Percentiles rank a stretch among this genome's conserved stretches.
These are phyloP conservation scores for Alternaria arbusti DNA, from an alignment of 2,329 filamentous ascomycete genomes.

Conservation along the genomic window DNA sequence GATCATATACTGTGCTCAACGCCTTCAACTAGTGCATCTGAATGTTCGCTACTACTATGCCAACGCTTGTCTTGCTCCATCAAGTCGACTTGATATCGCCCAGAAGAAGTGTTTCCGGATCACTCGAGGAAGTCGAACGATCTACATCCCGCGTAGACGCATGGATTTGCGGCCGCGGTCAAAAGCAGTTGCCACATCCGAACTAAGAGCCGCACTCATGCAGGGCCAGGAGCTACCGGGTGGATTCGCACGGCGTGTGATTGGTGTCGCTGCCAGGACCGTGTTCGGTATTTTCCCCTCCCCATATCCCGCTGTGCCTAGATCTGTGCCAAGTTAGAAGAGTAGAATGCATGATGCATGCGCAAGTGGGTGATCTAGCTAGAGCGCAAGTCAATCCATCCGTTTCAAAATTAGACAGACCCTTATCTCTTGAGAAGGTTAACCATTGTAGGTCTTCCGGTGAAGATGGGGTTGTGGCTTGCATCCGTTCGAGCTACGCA, in stretches of 20 bases:
- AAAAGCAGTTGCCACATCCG: conserved; percentile 2
- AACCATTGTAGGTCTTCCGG: conserved; percentile 1
- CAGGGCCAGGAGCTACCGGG: conserved; percentile 6
- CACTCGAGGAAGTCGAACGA: background rate
- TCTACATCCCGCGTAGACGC: background rate
- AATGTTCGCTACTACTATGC: background rate
- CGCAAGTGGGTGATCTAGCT: background rate
- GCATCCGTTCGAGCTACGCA: background rate
- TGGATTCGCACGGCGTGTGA: conserved; percentile 4
- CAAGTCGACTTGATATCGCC: conserved; percentile 5
- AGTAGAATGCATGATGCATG: background rate
- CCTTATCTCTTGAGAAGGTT: background rate
- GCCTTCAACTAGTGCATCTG: background rate
- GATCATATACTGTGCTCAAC: background rate
- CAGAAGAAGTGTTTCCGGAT: conserved; percentile 12
- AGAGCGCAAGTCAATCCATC: background rate
- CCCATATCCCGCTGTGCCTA: background rate
- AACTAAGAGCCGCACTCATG: conserved; percentile 1
- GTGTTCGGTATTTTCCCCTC: background rate
- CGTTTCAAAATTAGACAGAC: background rate
- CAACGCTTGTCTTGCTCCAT: background rate
- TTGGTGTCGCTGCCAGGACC: conserved; percentile 1
- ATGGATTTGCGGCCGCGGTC: conserved; percentile 10
- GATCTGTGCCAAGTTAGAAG: background rate
- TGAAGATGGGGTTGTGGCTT: conserved; percentile 7